Evolutionary conservation across 1,139 yeast species (phyloP), one percentile per base, ranked within the genome.

Genomic region (Geotrichum klebahnii): DNA sequence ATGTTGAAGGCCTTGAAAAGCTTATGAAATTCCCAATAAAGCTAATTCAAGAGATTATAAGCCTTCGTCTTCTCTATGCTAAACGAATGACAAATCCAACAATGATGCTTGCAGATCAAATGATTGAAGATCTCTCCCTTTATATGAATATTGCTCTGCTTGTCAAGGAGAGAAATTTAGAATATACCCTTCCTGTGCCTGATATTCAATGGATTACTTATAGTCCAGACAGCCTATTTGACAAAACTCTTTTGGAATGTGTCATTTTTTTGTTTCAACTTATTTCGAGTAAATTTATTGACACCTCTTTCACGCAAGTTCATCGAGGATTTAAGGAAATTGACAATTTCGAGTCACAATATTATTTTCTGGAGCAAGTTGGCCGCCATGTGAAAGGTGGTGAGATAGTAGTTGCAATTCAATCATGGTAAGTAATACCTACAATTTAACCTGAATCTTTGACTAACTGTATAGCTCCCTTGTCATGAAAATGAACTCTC

Each of bases 31-130:
- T 92, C 53, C 97, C 97, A 1, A 76, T 89, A 63, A 81, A 80
- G 56, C 72, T 92, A 48, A 82, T 90, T 57, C 85, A 84, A 62
- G 97, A 88, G 61, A 79, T 88, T 46, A 84, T 90, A 45, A 78
- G 77, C 42, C 78, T 87, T 40, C 76, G 97, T 57, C 74, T 92
- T 48, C 73, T 77, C 2, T 89, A 88, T 63, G 96, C 97, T 3
- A 76, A 78, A 65, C 84, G 84, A 60, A 70, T 90, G 52, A 81
- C 79, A 50, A 86, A 86, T 59, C 96, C 96, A 1, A 89, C 97
- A 0, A 80, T 89, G 79, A 85, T 89, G 90, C 87, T 90, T 83
- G 87, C 92, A 57, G 97, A 92, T 66, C 97, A 90, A 68, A 85
- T 88, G 79, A 79, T 92, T 57, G 92, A 82, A 44, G 96, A 89